These are phyloP conservation scores for Chalciporus piperatus DNA, from an alignment of 768 basidiomycete species.

Conservation along the genomic window DNA sequence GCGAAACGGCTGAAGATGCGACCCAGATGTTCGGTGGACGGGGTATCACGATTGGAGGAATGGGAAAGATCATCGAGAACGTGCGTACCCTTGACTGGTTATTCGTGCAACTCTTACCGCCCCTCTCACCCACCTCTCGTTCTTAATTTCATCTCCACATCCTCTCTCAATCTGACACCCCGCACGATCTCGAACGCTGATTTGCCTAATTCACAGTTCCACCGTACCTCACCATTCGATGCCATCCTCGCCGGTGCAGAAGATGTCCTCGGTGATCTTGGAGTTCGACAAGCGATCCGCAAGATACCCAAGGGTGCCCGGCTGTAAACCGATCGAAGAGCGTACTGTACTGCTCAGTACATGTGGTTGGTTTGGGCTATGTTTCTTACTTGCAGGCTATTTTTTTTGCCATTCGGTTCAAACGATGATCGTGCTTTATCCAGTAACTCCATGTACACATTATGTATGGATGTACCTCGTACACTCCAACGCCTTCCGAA, in stretches of 20 bases:
- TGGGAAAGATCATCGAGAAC: slow-evolving; percentile 83
- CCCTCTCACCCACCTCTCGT: background rate
- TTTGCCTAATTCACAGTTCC: slow-evolving; percentile 47
- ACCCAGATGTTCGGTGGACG: slow-evolving; percentile 89
- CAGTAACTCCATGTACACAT: background rate
- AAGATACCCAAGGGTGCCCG: slow-evolving; percentile 58
- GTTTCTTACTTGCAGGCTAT: background rate
- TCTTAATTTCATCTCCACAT: background rate
- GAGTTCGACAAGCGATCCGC: slow-evolving; percentile 69
- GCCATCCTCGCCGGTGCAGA: slow-evolving; percentile 81
- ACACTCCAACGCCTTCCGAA: background rate
- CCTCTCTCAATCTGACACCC: too few relatives aligned
- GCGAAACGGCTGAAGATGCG: slow-evolving; percentile 61
- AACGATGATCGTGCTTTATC: too few relatives aligned
- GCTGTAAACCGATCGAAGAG: slow-evolving; percentile 29
- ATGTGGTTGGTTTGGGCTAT: background rate
- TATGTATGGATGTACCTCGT: background rate
- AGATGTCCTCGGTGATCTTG: slow-evolving; percentile 71
- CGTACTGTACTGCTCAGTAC: background rate
- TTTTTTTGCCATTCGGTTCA: background rate
- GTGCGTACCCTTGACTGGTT: slow-evolving; percentile 38
- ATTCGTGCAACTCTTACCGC: background rate
- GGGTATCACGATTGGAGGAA: slow-evolving; percentile 80
- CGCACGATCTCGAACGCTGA: background rate
- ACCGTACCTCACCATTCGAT: slow-evolving; percentile 81